phyloP scores from a whole-genome alignment of 768 basidiomycete genomes.

The Guyanaporus albipodus region DNA sequence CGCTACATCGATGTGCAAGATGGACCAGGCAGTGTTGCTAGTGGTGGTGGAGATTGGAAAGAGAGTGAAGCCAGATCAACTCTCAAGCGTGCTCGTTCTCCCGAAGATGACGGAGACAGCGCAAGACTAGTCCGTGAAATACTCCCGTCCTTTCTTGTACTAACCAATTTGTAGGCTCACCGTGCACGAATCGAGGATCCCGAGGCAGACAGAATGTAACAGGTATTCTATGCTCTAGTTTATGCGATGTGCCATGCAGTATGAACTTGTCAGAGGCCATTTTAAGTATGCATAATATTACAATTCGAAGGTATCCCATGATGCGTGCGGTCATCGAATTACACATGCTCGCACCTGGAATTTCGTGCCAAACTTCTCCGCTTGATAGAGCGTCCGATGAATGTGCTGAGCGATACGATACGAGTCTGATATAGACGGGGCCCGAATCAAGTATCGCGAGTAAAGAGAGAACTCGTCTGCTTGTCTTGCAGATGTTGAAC shows the following conservation, averaged over 20 bases:
- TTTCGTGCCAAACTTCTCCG: slow-evolving; percentile 33
- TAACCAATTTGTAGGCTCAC: slow-evolving; percentile 40
- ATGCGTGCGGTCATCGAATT: slow-evolving; percentile 38
- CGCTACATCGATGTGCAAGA: slow-evolving; percentile 80
- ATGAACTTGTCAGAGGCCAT: slow-evolving; percentile 16
- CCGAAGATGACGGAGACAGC: slow-evolving; percentile 69
- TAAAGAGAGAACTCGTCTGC: slow-evolving; percentile 39
- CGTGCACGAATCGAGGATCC: slow-evolving; percentile 60
- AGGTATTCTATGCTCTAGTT: slow-evolving; percentile 24
- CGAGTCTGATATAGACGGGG: slow-evolving; percentile 60
- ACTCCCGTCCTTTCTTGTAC: neutral
- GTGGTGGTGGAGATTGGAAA: slow-evolving; percentile 86
- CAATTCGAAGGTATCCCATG: neutral
- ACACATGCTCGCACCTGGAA: slow-evolving; percentile 47
- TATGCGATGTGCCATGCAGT: slow-evolving; percentile 9
- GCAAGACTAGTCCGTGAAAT: slow-evolving; percentile 47
- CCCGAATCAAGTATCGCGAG: slow-evolving; percentile 53
- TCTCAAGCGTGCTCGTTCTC: slow-evolving; percentile 71
- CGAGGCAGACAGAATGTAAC: slow-evolving; percentile 71
- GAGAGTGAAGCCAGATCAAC: slow-evolving; percentile 47
- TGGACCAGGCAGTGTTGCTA: slow-evolving; percentile 74
- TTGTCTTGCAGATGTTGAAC: slow-evolving; percentile 28
- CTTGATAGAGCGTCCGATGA: slow-evolving; percentile 52
- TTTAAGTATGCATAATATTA: slow-evolving; percentile 12
- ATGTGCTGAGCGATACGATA: slow-evolving; percentile 59